phyloP scores from a whole-genome alignment of 2,329 filamentous ascomycete species.

The Xylaria sp. region DNA sequence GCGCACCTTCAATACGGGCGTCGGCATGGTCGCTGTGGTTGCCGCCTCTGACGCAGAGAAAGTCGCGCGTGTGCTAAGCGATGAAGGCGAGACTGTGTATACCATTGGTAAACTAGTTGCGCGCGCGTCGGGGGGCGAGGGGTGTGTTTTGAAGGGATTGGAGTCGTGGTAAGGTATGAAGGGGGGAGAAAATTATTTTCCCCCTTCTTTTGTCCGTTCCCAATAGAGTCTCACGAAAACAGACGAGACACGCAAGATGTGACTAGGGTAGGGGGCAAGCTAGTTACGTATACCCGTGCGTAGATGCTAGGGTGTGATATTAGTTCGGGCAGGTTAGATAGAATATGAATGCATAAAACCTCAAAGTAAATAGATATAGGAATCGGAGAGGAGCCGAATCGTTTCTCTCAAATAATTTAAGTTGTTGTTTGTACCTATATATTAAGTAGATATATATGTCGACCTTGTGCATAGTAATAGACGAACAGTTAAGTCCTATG shows the following conservation, averaged over 20 bases:
- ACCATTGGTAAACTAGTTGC: constrained; percentile 77
- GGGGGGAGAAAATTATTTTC: not conserved
- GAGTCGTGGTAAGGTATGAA: constrained; percentile 52
- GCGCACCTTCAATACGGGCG: constrained; percentile 91
- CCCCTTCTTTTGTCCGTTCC: not conserved
- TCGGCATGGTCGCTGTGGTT: constrained; percentile 94
- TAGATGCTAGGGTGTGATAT: not conserved
- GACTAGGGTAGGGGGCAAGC: too few species aligned
- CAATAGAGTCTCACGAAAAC: not conserved
- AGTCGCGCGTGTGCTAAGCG: constrained; percentile 69
- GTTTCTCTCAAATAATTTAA: too few species aligned
- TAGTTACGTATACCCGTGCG: too few species aligned
- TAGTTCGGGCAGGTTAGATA: not conserved
- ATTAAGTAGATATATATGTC: too few species aligned
- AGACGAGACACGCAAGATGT: not conserved
- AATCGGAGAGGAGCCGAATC: too few species aligned
- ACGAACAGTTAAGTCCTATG: too few species aligned
- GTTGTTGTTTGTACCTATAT: not conserved
- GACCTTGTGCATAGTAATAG: too few species aligned
- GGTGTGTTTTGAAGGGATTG: constrained; percentile 72
- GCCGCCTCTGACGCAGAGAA: constrained; percentile 70
- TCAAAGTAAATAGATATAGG: not conserved
- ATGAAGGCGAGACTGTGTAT: constrained; percentile 80
- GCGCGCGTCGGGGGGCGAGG: constrained; percentile 62
- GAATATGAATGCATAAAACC: not conserved